Percentiles rank a stretch among this genome's conserved stretches.
phyloP scores from a whole-genome alignment of 176 grass and related monocot species.

The Musa troglodytarum region DNA sequence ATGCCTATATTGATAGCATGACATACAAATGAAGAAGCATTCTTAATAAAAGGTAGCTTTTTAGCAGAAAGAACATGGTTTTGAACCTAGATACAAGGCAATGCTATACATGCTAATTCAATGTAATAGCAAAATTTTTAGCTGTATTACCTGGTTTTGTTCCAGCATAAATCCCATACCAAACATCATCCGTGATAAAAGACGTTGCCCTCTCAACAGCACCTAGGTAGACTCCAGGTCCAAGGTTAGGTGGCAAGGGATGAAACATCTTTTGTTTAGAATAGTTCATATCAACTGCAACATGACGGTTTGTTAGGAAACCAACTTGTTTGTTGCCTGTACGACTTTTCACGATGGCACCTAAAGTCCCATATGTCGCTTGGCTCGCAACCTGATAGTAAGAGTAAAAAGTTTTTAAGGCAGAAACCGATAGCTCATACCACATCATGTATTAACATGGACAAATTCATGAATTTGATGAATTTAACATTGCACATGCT shows the following conservation, averaged over 20 bases:
- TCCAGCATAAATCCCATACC: slow-evolving; percentile 97
- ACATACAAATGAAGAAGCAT: neutral
- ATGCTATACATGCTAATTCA: too few species aligned
- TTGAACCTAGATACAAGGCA: neutral
- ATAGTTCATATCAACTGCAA: slow-evolving; percentile 92
- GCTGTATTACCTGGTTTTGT: slow-evolving; percentile 88
- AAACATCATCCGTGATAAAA: slow-evolving; percentile 98
- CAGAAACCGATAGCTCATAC: neutral
- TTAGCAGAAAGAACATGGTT: neutral
- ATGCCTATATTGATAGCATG: neutral
- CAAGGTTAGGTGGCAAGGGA: slow-evolving; percentile 85
- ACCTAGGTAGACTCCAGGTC: slow-evolving; percentile 97
- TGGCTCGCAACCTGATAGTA: slow-evolving; percentile 81
- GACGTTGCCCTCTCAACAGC: slow-evolving; percentile 94
- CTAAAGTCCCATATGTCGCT: slow-evolving; percentile 90
- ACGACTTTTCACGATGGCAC: slow-evolving; percentile 78
- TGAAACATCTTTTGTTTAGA: slow-evolving; percentile 99
- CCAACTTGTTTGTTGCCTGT: slow-evolving; percentile 88
- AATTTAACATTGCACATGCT: neutral
- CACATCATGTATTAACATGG: neutral
- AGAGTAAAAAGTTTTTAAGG: slow-evolving; percentile 12
- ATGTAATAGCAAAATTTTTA: neutral
- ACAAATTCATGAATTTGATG: neutral
- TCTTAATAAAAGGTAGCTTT: neutral
- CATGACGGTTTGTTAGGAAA: slow-evolving; percentile 84